These are phyloP conservation scores for Tympanopsis confertula DNA, from an alignment of 2,329 filamentous ascomycete genomes.

Conservation along the genomic window DNA sequence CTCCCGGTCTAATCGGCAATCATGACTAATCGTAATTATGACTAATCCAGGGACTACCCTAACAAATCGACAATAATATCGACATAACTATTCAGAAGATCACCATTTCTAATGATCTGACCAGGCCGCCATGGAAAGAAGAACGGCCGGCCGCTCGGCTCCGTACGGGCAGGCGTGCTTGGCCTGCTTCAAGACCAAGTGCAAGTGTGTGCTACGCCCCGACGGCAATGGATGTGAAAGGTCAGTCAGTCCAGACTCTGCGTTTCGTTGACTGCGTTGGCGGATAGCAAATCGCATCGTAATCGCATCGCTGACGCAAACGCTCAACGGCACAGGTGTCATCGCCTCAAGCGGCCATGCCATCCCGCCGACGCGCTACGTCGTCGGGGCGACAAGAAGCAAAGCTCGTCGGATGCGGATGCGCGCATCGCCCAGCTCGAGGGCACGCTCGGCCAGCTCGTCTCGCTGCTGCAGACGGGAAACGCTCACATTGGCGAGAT, in stretches of 20 bases:
- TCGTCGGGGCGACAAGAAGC: conserved; percentile 12
- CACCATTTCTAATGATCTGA: too few relatives aligned
- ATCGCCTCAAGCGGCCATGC: conserved; percentile 20
- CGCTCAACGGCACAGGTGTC: conserved; percentile 13
- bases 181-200: conserved; percentile 17
- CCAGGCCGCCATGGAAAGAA: too few relatives aligned
- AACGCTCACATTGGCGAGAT: conserved; percentile 5
- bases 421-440: conserved; percentile 21
- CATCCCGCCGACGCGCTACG: conserved; percentile 19
- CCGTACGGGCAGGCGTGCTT: conserved; percentile 15
- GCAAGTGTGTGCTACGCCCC: conserved; percentile 11
- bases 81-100: too few relatives aligned
- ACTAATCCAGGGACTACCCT: too few relatives aligned
- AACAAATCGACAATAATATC: too few relatives aligned
- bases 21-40: too few relatives aligned
- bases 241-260: too few relatives aligned
- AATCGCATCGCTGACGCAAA: background rate
- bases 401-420: conserved; percentile 14
- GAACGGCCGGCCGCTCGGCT: conserved; percentile 5
- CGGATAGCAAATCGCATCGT: background rate
- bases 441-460: conserved; percentile 16
- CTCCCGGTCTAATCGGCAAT: too few relatives aligned
- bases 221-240: conserved; percentile 12
- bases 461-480: conserved; percentile 16
- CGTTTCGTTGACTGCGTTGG: too few relatives aligned